phyloP scores from a whole-genome alignment of 2,329 filamentous ascomycete species.

The Penicillium sp. region DNA sequence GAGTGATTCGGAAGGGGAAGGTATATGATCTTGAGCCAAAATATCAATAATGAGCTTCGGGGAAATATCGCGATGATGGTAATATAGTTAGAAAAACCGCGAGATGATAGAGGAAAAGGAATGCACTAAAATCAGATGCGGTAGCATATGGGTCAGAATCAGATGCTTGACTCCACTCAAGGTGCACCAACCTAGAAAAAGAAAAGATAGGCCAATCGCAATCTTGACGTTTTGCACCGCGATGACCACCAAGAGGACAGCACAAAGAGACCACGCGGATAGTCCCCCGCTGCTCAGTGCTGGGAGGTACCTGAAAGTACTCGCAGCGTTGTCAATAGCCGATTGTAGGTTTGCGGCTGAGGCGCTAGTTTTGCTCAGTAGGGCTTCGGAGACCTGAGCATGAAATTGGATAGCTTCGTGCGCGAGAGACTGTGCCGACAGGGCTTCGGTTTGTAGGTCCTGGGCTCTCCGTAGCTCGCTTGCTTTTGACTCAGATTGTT shows the following conservation, averaged over 20 bases:
- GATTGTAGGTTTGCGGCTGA: constrained; percentile 34
- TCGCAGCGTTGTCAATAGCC: constrained; percentile 32
- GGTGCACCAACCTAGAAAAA: constrained; percentile 14
- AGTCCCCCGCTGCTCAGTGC: constrained; percentile 19
- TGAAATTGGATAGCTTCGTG: constrained; percentile 31
- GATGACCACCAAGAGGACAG: constrained; percentile 27
- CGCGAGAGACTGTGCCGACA: constrained; percentile 26
- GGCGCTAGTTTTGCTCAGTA: constrained; percentile 31
- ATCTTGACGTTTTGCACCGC: constrained; percentile 24
- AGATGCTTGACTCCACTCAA: background rate
- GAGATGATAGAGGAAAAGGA: constrained; percentile 8
- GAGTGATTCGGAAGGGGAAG: background rate
- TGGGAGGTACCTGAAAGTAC: constrained; percentile 23
- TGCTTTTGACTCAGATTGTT: constrained; percentile 35
- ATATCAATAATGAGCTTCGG: background rate
- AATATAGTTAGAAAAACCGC: constrained; percentile 6
- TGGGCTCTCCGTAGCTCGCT: constrained; percentile 36
- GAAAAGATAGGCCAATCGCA: constrained; percentile 23
- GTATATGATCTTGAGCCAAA: background rate
- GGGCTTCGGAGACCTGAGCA: constrained; percentile 31
- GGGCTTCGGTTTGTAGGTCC: constrained; percentile 33
- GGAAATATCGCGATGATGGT: background rate
- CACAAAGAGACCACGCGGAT: constrained; percentile 27
- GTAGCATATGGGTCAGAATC: background rate
- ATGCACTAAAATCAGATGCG: constrained; percentile 8